Percentiles rank a stretch among this genome's conserved stretches.
phyloP scores from a whole-genome alignment of 2,329 filamentous ascomycete species.

The Didymella glomerata region DNA sequence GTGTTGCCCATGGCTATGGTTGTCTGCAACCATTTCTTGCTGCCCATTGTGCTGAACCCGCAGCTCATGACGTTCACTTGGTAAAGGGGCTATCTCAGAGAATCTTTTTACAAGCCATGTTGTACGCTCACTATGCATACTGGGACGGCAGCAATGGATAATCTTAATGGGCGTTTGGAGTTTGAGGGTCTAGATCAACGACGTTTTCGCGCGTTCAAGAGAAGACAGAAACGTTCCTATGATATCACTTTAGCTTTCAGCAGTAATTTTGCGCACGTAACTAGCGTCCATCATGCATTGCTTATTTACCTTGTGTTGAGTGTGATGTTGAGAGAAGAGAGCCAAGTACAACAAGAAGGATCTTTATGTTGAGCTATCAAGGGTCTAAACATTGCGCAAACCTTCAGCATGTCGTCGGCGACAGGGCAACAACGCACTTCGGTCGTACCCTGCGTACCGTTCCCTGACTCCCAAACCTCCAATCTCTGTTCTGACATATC shows the following conservation, averaged over 20 bases:
- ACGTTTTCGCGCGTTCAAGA: not conserved
- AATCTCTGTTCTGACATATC: too few relatives aligned
- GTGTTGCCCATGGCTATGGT: constrained; percentile 77
- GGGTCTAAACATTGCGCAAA: too few relatives aligned
- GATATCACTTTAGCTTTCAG: not conserved
- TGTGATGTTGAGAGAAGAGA: too few relatives aligned
- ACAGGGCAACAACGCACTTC: too few relatives aligned
- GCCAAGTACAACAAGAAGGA: too few relatives aligned
- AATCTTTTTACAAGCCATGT: not conserved
- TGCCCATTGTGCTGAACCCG: constrained; percentile 79
- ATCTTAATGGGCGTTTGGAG: not conserved
- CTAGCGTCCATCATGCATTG: too few relatives aligned
- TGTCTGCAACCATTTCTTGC: constrained; percentile 71
- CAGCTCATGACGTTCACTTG: constrained; percentile 82
- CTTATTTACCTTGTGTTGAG: too few relatives aligned
- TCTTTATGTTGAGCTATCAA: too few relatives aligned
- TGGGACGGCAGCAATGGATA: not conserved
- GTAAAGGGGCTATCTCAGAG: constrained; percentile 53
- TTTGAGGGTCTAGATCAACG: not conserved
- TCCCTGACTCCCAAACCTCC: too few relatives aligned
- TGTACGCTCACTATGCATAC: not conserved
- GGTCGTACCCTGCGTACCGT: too few relatives aligned
- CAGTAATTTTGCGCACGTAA: too few relatives aligned
- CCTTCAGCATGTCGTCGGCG: too few relatives aligned
- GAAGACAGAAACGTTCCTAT: not conserved